Conservation (phyloP, 768 basidiomycete species). For the Serendipita indica region DNA sequence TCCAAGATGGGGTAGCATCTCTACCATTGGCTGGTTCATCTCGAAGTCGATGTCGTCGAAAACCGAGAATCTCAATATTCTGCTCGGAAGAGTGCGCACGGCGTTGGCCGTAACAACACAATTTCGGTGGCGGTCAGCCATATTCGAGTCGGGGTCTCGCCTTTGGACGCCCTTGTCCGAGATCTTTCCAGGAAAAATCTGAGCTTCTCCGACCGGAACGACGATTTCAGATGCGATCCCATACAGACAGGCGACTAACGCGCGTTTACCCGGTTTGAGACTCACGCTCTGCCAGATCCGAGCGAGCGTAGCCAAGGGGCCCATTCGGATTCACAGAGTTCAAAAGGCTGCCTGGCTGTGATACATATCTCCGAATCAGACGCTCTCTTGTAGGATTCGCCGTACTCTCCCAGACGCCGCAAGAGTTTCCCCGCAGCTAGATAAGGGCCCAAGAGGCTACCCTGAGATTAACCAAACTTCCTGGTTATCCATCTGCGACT, state of each 20-base stretch:
- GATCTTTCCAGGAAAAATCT: background rate
- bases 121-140: background rate
- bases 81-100: no score
- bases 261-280: conserved; percentile 1
- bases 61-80: no score
- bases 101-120: no score
- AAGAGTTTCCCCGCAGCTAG: conserved; percentile 4
- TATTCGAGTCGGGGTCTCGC: background rate
- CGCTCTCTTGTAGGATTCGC: background rate
- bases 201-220: background rate
- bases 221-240: no score
- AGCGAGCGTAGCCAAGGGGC: no score
- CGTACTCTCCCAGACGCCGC: background rate
- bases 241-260: background rate
- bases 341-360: conserved; percentile 4
- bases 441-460: background rate
- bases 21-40: no score
- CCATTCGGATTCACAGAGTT: no score
- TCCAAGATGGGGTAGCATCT: background rate
- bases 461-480: background rate
- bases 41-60: no score
- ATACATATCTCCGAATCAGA: conserved; percentile 1
- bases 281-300: background rate
- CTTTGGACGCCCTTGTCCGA: background rate
- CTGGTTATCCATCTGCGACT: background rate